phyloP scores from a whole-genome alignment of 2,329 filamentous ascomycete species.

The Aspergillus awamori region DNA sequence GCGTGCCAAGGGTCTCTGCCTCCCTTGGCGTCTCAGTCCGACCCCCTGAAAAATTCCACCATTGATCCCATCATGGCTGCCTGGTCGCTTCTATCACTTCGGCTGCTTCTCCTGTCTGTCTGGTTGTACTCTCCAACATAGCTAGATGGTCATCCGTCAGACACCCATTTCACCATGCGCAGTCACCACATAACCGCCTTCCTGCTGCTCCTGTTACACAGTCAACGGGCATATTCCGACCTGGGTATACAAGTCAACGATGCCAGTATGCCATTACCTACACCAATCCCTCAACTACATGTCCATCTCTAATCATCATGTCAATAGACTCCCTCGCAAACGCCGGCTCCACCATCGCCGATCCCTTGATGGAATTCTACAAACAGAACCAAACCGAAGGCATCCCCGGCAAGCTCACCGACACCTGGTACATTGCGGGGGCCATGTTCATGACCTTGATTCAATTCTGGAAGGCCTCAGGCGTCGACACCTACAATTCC shows the following conservation, averaged over 20 bases:
- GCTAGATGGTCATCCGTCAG: not conserved
- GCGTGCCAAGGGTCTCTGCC: constrained; percentile 3
- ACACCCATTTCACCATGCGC: not conserved
- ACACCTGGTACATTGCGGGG: constrained; percentile 64
- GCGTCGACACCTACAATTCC: constrained; percentile 69
- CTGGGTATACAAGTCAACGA: constrained; percentile 3
- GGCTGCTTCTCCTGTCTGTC: not conserved
- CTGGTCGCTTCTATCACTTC: not conserved
- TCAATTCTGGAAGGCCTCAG: constrained; percentile 81
- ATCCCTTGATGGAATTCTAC: constrained; percentile 35
- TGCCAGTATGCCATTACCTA: not conserved
- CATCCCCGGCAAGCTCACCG: constrained; percentile 35
- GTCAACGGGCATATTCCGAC: not conserved
- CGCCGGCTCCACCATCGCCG: constrained; percentile 30
- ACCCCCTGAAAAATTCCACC: constrained; percentile 5
- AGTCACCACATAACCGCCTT: not conserved
- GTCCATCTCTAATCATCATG: not conserved
- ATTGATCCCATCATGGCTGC: constrained; percentile 6
- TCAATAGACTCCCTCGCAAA: constrained; percentile 26
- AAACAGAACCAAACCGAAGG: constrained; percentile 32
- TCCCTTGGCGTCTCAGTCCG: constrained; percentile 11
- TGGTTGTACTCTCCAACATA: not conserved
- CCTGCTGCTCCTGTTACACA: not conserved
- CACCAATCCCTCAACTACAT: not conserved
- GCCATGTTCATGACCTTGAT: constrained; percentile 69